Evolutionary conservation across 2,329 filamentous ascomycete genomes (phyloP), one percentile per base, ranked within the genome.

Genomic region (Beauveria scarabaeidicola): DNA sequence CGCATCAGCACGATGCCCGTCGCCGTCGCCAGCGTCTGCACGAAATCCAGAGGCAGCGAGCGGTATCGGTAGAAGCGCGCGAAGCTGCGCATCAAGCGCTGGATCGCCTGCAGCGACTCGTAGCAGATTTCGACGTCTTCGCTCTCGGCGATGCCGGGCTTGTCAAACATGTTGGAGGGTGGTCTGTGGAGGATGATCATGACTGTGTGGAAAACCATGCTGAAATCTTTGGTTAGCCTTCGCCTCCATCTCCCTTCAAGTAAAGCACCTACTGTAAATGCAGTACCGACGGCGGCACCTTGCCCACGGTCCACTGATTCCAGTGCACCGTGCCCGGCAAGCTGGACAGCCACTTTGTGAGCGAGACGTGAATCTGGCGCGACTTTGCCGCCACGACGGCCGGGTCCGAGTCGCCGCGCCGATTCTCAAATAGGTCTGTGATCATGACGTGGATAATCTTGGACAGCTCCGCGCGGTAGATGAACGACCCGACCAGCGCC

Each of bases 111-210:
- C 0, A 80, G 66, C 1, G 78, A 80, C 59, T 77, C 74, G 63
- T 79, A 79, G 67, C 78, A 81, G 11, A 78, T 77, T 58, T 79
- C 73, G 8, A 81, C 73, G 41, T 78, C 77, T 60, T 79, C 75
- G 32, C 73, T 74, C 5, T 70, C 70, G 3, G 71, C 67, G 13
- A 76, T 71, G 1, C 69, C 72, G 1, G 70, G 69, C 40, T 74
- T 74, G 60, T 72, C 69, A 44, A 78, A 73, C 41, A 75, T 68
- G 52, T 77, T 73, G 3, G 71, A 73, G 1, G 78, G 77, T 2
- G 78, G 78, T 0, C 78, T 73, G 61, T 80, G 77, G 3, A 81
- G 72, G 52, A 81, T 78, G 21, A 79, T 79, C 76, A 80, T 78
- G 52, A 74, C 73, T 0, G 78, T 79, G 60, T 80, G 77, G 62